A percentile compares a stretch with the other conserved stretches of the same genome.
phyloP scores from a whole-genome alignment of 768 basidiomycete genomes.

The Rhizopogon roseolus region DNA sequence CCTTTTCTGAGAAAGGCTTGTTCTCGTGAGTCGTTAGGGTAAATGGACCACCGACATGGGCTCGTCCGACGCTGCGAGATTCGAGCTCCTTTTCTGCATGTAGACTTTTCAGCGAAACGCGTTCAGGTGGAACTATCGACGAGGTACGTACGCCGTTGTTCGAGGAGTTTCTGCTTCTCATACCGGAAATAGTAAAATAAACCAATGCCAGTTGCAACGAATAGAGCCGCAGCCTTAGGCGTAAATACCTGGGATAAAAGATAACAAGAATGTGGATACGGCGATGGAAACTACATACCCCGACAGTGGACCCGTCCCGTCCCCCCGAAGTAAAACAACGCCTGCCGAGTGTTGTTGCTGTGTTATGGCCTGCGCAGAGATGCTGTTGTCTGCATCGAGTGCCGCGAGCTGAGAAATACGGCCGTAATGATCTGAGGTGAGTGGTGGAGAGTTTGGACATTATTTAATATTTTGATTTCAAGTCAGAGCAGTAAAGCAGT shows the following conservation, averaged over 20 bases:
- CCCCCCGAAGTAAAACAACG: constrained; percentile 13
- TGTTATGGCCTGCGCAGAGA: background rate
- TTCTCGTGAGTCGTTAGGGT: constrained; percentile 61
- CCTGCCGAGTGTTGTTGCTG: no score
- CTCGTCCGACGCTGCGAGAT: constrained; percentile 72
- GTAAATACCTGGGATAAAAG: constrained; percentile 73
- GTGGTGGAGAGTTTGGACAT: background rate
- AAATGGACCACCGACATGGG: constrained; percentile 92
- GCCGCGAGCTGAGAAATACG: background rate
- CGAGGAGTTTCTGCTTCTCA: constrained; percentile 77
- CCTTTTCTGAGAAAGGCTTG: constrained; percentile 71
- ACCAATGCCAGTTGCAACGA: constrained; percentile 77
- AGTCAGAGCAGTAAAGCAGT: background rate
- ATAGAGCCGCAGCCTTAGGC: constrained; percentile 76
- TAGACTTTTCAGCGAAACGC: background rate
- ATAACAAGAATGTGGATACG: background rate
- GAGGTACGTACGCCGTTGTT: constrained; percentile 61
- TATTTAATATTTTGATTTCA: background rate
- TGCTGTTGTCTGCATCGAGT: background rate
- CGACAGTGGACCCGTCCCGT: constrained; percentile 29
- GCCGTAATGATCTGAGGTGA: background rate
- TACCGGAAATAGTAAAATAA: constrained; percentile 85
- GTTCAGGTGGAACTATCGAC: background rate
- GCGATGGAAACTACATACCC: constrained; percentile 18
- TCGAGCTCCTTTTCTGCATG: constrained; percentile 67